phyloP scores from a whole-genome alignment of 345 rosid genomes.

The Turnera subulata region DNA sequence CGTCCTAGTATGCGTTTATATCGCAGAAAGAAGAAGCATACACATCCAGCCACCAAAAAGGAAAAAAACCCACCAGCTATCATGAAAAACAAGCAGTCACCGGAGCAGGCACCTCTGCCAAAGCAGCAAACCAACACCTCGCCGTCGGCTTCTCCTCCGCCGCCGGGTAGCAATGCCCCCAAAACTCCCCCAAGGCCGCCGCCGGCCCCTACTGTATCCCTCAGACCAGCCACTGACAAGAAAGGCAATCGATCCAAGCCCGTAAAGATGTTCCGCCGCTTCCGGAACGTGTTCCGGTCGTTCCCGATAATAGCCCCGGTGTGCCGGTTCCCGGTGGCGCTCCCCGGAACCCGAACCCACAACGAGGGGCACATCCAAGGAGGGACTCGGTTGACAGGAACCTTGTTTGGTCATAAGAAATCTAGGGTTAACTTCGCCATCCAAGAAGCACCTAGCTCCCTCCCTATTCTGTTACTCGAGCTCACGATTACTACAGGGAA shows the following conservation, averaged over 20 bases:
- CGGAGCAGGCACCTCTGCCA: background rate
- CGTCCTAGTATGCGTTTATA: too few relatives aligned
- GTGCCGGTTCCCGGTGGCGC: conserved; percentile 54
- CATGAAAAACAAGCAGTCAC: background rate
- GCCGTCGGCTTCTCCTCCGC: conserved; percentile 2
- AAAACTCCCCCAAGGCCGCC: background rate
- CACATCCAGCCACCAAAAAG: too few relatives aligned
- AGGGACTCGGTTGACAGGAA: conserved; percentile 73
- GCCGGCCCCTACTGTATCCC: conserved; percentile 20
- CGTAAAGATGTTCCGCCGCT: conserved; percentile 37
- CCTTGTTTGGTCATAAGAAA: conserved; percentile 66
- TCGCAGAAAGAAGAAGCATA: too few relatives aligned
- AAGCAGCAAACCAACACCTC: conserved; percentile 5
- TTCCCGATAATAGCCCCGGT: conserved; percentile 57
- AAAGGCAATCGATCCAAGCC: conserved; percentile 36
- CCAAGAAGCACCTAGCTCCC: conserved; percentile 62
- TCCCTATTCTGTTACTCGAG: conserved; percentile 62
- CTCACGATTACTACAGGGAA: conserved; percentile 68
- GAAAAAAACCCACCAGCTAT: too few relatives aligned
- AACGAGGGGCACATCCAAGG: conserved; percentile 57
- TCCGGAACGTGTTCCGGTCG: conserved; percentile 65
- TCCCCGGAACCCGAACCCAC: conserved; percentile 16
- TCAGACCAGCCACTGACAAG: conserved; percentile 43
- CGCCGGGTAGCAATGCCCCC: background rate
- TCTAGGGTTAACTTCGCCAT: conserved; percentile 62